A percentile compares a stretch with the other conserved stretches of the same genome.
Conservation (phyloP, 148 eudicot species). For the Oxyria digyna region DNA sequence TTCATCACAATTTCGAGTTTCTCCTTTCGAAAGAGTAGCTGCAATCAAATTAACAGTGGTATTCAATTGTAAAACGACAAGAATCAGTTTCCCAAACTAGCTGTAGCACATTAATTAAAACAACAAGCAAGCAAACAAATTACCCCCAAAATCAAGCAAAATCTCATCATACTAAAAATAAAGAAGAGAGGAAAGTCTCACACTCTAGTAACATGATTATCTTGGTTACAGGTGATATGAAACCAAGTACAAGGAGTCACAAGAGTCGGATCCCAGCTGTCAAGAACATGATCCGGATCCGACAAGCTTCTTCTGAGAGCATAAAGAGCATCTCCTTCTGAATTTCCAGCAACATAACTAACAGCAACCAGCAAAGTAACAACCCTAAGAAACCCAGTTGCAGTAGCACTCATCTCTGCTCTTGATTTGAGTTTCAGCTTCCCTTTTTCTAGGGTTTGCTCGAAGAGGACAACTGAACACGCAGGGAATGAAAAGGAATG, state of each 20-base stretch:
- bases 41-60: not conserved
- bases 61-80: not conserved
- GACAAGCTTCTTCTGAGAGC: conserved; percentile 57
- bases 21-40: not conserved
- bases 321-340: conserved; percentile 68
- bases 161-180: not conserved
- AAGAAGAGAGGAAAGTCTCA: conserved; percentile 16
- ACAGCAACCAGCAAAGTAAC: not conserved
- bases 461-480: not conserved
- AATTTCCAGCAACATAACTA: conserved; percentile 30
- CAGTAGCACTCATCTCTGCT: not conserved
- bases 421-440: not conserved
- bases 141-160: not conserved
- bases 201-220: conserved; percentile 63
- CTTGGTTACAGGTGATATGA: conserved; percentile 67
- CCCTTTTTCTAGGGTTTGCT: conserved; percentile 5
- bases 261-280: conserved; percentile 81
- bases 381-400: not conserved
- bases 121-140: not conserved
- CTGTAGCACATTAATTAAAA: not conserved
- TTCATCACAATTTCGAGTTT: not conserved
- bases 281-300: conserved; percentile 66
- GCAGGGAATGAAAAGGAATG: not conserved
- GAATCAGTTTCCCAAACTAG: not conserved
- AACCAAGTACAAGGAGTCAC: conserved; percentile 90